phyloP scores from a whole-genome alignment of 2,329 filamentous ascomycete genomes.

The Piedraia hortae region DNA sequence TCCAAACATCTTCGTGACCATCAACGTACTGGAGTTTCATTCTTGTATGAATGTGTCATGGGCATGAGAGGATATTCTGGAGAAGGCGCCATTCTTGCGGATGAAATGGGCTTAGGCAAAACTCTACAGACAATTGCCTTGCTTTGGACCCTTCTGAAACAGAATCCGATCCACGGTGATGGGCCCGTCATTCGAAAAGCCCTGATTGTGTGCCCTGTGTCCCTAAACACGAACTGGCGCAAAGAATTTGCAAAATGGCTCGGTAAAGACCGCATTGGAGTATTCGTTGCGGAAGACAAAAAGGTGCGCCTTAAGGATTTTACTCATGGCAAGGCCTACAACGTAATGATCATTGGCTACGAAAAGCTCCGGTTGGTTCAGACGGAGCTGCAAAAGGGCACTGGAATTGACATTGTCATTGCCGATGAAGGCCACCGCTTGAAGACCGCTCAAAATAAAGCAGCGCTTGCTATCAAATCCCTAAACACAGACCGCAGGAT shows the following conservation, averaged over 20 bases:
- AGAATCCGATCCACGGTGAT: conserved; percentile 35
- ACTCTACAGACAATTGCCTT: conserved; percentile 45
- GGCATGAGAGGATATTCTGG: conserved; percentile 37
- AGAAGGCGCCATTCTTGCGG: conserved; percentile 41
- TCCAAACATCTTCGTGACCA: conserved; percentile 35
- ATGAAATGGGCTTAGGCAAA: conserved; percentile 53
- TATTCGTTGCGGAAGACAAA: conserved; percentile 35
- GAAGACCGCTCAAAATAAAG: conserved; percentile 42
- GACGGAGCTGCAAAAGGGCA: conserved; percentile 33
- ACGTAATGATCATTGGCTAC: conserved; percentile 46
- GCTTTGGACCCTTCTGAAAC: conserved; percentile 44
- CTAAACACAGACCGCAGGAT: conserved; percentile 32
- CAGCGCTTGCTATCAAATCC: conserved; percentile 35
- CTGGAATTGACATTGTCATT: conserved; percentile 39
- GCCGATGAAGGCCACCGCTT: conserved; percentile 42
- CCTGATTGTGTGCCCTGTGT: conserved; percentile 45
- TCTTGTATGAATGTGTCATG: conserved; percentile 53
- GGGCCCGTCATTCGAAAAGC: conserved; percentile 39
- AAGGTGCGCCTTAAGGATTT: conserved; percentile 37
- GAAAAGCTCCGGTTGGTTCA: conserved; percentile 39
- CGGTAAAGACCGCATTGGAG: conserved; percentile 39
- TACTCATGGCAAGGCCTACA: conserved; percentile 38
- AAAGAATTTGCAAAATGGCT: conserved; percentile 51
- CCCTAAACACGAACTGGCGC: conserved; percentile 44
- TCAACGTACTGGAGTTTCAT: conserved; percentile 40